Base-by-base conservation (phyloP, 2,329 filamentous ascomycete genomes). In the Onygenales sp. region DNA sequence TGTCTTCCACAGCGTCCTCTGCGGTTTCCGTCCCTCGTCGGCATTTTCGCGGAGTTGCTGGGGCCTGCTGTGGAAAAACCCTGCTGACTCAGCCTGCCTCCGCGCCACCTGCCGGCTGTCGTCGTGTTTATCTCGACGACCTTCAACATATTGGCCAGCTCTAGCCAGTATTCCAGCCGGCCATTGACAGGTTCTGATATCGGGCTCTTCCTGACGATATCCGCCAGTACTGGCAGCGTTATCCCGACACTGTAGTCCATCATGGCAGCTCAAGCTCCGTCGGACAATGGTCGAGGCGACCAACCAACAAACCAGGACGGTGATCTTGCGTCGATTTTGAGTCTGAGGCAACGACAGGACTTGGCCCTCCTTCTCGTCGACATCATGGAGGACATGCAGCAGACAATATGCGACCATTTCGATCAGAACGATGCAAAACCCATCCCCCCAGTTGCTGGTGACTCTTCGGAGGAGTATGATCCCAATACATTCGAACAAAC, bases 261-360 rank as follows among this genome's bases (percentile, higher is more conserved):
- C 13, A 49, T 49, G 36, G 36, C 36, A 11, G 39, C 47, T 4
- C 21, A 7, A n/a, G 41, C 21, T 2, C 17, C 35, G 3, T 13
- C 6, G 17, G 36, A 41, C 8, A 27, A 10, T 11, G 45, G 14
- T 13, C 27, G 36, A 13, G 35, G 31, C 14, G 11, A 8, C 27
- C 52, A 56, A 32, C 50, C 51, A 51, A 44, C 17, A 14, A 35
- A 49, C 7, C 53, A 49, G 45, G 56, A 60, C 53, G 58, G 69
- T 60, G 72, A 73, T 60, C 63, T 75, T 45, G 70, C 66, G 42
- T 69, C 70, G 44, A 66, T 74, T 50, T 58, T 75, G 41, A 64
- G 72, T 52, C 62, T 69, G 50, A 64, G 64, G 35, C 71, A 75
- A 58, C 68, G 73, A 11, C 71, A 61, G 11, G 69, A 74, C 42